Percentiles rank a stretch among this genome's conserved stretches.
These are phyloP conservation scores for barrel medic (Medicago truncatula) DNA, from an alignment of 306 rosid genomes.

Conservation along the genomic window MtrunA17r5.0-ANR NC_053042.1:21663001-21663500, in stretches of 20 bases:
- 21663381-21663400: slow-evolving; percentile 5
- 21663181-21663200: too few species aligned
- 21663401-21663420: slow-evolving; percentile 39
- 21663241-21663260: too few species aligned
- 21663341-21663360: neutral
- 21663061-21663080: neutral
- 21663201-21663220: too few species aligned
- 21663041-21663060: slow-evolving; percentile 9
- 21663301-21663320: neutral
- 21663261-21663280: too few species aligned
- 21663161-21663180: too few species aligned
- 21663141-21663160: too few species aligned
- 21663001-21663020: neutral
- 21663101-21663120: too few species aligned
- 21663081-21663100: neutral
- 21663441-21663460: slow-evolving; percentile 41
- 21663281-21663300: neutral
- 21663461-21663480: slow-evolving; percentile 24
- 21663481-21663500: slow-evolving; percentile 32
- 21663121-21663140: too few species aligned
- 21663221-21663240: too few species aligned
- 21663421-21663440: slow-evolving; percentile 42
- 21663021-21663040: neutral
- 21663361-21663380: neutral
- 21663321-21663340: slow-evolving; percentile 5